A percentile compares a stretch with the other conserved stretches of the same genome.
These are phyloP conservation scores for Stromatinia cepivora DNA, from an alignment of 2,329 filamentous ascomycete genomes.

Conservation along the genomic window DNA sequence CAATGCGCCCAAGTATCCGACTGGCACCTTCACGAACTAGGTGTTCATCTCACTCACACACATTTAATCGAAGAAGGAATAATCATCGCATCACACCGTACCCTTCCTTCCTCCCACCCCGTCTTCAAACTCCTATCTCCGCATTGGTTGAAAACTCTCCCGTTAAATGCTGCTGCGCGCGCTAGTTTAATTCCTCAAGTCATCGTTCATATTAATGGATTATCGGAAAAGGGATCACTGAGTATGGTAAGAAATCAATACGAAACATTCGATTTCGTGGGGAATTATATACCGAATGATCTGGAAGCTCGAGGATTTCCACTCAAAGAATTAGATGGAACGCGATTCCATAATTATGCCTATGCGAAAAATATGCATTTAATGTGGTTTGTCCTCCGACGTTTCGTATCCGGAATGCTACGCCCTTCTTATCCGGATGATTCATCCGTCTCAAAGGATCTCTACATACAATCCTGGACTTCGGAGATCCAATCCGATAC, in stretches of 20 bases:
- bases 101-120: constrained; percentile 46
- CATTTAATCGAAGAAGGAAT: constrained; percentile 52
- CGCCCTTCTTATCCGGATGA: not conserved
- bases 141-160: constrained; percentile 53
- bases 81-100: constrained; percentile 49
- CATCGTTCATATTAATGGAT: constrained; percentile 43
- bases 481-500: not conserved
- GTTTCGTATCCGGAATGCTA: constrained; percentile 7
- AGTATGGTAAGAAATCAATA: not conserved
- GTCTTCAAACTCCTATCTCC: constrained; percentile 48
- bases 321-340: not conserved
- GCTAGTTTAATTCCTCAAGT: constrained; percentile 48
- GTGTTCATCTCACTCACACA: constrained; percentile 48
- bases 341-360: constrained; percentile 12
- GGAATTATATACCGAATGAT: constrained; percentile 4
- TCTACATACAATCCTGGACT: not conserved
- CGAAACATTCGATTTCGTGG: constrained; percentile 17
- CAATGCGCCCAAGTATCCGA: constrained; percentile 50
- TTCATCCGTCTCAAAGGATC: not conserved
- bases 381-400: constrained; percentile 7
- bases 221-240: not conserved
- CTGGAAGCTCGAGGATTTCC: not conserved
- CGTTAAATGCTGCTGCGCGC: constrained; percentile 51
- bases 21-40: constrained; percentile 51
- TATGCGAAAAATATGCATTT: constrained; percentile 19